Conservation (phyloP, 1,284 basidiomycete species). For the Leccinum fallax region DNA sequence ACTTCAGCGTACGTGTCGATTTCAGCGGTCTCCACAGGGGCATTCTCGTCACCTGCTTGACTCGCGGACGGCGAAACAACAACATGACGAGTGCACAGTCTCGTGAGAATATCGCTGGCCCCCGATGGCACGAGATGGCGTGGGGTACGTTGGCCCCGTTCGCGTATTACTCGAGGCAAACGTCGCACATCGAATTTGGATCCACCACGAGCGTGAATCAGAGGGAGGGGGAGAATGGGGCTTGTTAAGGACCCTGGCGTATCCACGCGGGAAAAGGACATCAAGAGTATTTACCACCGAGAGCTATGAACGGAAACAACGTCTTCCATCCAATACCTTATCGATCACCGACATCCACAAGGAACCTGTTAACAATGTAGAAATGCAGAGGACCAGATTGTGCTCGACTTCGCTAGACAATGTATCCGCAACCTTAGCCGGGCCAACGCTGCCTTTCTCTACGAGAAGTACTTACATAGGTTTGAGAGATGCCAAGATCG, state of each 20-base stretch:
- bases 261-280: no score
- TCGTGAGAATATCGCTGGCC: constrained; percentile 89
- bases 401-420: no score
- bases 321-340: no score
- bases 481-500: no score
- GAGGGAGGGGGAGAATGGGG: not conserved
- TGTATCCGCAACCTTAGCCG: no score
- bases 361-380: no score
- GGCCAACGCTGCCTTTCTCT: no score
- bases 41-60: constrained; percentile 27
- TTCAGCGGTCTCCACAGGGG: constrained; percentile 54
- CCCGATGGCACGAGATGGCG: constrained; percentile 39
- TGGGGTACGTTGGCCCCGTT: constrained; percentile 40
- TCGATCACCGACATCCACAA: no score
- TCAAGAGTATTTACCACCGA: no score
- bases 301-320: constrained; percentile 41
- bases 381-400: no score
- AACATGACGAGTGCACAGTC: constrained; percentile 73
- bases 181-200: constrained; percentile 48
- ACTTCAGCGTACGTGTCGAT: constrained; percentile 70
- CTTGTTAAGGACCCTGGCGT: no score
- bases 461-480: no score
- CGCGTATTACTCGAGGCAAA: constrained; percentile 49
- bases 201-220: constrained; percentile 47
- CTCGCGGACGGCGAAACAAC: constrained; percentile 54